These are phyloP conservation scores for Fagopyrum tataricum DNA, from an alignment of 148 eudicot species.

Conservation along the genomic window DNA sequence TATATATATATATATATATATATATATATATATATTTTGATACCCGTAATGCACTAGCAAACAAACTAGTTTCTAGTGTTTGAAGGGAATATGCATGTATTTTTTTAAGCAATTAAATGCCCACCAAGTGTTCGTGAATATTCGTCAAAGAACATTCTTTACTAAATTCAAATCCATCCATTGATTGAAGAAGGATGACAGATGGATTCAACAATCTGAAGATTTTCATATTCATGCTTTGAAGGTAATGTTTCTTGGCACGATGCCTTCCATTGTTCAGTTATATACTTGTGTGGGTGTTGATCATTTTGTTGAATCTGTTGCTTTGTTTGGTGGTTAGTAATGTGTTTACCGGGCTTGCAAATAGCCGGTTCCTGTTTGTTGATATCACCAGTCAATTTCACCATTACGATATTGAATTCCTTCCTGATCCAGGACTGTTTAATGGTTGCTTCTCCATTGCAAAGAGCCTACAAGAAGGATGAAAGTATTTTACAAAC, in stretches of 20 bases:
- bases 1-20: too few species aligned
- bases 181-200: slow-evolving; percentile 12
- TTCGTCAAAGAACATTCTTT: neutral
- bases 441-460: slow-evolving; percentile 1
- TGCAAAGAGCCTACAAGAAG: neutral
- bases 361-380: slow-evolving; percentile 45
- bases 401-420: slow-evolving; percentile 6
- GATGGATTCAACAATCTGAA: neutral
- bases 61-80: too few species aligned
- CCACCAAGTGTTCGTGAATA: slow-evolving; percentile 10
- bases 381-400: slow-evolving; percentile 40
- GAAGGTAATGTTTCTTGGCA: slow-evolving; percentile 34
- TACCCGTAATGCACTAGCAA: too few species aligned
- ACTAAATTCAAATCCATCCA: slow-evolving; percentile 7
- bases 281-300: neutral
- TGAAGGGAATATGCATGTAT: neutral
- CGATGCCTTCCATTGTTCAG: neutral
- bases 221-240: slow-evolving; percentile 38
- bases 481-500: neutral
- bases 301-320: slow-evolving; percentile 5
- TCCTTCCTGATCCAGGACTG: slow-evolving; percentile 10
- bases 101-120: slow-evolving; percentile 3
- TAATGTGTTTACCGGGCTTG: slow-evolving; percentile 38
- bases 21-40: too few species aligned
- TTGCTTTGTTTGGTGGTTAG: slow-evolving; percentile 17